A percentile compares a stretch with the other conserved stretches of the same genome.
Conservation (phyloP, 164 flowering plant species). For the Hamamelis virginiana region DNA sequence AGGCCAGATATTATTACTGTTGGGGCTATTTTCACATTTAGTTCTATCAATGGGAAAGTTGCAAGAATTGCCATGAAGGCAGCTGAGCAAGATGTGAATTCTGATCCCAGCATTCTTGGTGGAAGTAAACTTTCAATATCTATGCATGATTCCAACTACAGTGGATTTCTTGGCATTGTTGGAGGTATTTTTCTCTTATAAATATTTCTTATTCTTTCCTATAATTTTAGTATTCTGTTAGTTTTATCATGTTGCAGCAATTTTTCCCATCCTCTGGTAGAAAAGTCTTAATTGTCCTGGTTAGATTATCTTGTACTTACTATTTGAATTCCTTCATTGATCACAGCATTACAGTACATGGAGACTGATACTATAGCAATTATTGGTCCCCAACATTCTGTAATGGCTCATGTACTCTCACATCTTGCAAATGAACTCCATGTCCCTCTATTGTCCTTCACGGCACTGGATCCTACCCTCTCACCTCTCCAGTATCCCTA, state of each 20-base stretch:
- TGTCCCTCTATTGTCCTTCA: constrained; percentile 57
- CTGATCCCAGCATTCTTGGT: constrained; percentile 54
- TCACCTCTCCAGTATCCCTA: constrained; percentile 58
- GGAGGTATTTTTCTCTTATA: constrained; percentile 42
- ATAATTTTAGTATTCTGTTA: neutral
- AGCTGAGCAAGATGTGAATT: constrained; percentile 67
- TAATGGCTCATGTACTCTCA: constrained; percentile 57
- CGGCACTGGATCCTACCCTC: constrained; percentile 56
- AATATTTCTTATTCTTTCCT: constrained; percentile 1
- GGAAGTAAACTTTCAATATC: constrained; percentile 48
- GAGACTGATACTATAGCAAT: constrained; percentile 49
- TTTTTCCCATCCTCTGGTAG: neutral
- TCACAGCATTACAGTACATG: constrained; percentile 51
- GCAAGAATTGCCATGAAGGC: constrained; percentile 65
- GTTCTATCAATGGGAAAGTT: constrained; percentile 52
- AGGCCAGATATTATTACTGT: constrained; percentile 38
- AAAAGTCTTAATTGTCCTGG: neutral
- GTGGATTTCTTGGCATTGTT: constrained; percentile 57
- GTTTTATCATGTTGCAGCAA: neutral
- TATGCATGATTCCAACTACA: constrained; percentile 56
- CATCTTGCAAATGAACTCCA: constrained; percentile 60
- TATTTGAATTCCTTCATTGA: constrained; percentile 6
- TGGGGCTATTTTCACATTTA: constrained; percentile 61
- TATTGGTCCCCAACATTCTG: constrained; percentile 55
- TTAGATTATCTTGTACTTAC: neutral